A percentile compares a stretch with the other conserved stretches of the same genome.
Evolutionary conservation across 1,284 basidiomycete genomes (phyloP).

Genomic region (Kalmanozyma brasiliensis): DNA sequence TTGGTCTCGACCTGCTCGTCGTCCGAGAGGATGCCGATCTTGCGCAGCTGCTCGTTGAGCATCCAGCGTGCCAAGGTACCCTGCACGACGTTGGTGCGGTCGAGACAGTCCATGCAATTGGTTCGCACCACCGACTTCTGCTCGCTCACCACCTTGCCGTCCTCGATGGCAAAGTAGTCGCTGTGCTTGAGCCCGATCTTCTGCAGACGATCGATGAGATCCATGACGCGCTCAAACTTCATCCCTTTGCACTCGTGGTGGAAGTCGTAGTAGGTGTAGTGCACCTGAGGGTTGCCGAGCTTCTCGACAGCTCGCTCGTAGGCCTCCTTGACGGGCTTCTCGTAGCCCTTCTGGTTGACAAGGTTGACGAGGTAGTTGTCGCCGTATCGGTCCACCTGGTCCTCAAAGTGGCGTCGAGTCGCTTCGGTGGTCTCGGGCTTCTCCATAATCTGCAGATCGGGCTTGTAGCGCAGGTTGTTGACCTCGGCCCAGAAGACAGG

Average conservation of each 20-base stretch:
- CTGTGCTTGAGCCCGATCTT: conserved; percentile 74
- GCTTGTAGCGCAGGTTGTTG: conserved; percentile 95
- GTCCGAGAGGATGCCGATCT: conserved; percentile 60
- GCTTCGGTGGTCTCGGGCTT: conserved; percentile 80
- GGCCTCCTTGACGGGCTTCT: conserved; percentile 94
- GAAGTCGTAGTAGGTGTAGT: conserved; percentile 98
- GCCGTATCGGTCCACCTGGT: conserved; percentile 82
- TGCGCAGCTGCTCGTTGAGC: conserved; percentile 78
- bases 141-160: conserved; percentile 40
- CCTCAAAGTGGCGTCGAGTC: conserved; percentile 79
- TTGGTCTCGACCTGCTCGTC: conserved; percentile 62
- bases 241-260: conserved; percentile 94
- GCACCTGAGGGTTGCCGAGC: conserved; percentile 76
- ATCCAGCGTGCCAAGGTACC: conserved; percentile 62
- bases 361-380: conserved; percentile 86
- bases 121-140: conserved; percentile 70
- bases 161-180: conserved; percentile 53
- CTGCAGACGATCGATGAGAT: conserved; percentile 82
- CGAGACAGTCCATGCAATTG: conserved; percentile 82
- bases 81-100: conserved; percentile 96
- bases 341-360: conserved; percentile 93
- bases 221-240: conserved; percentile 90
- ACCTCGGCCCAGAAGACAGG: conserved; percentile 97
- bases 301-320: conserved; percentile 81
- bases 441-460: conserved; percentile 96